Conservation (phyloP, 352 stramenopile species). For the Phytopythium boreale region DNA sequence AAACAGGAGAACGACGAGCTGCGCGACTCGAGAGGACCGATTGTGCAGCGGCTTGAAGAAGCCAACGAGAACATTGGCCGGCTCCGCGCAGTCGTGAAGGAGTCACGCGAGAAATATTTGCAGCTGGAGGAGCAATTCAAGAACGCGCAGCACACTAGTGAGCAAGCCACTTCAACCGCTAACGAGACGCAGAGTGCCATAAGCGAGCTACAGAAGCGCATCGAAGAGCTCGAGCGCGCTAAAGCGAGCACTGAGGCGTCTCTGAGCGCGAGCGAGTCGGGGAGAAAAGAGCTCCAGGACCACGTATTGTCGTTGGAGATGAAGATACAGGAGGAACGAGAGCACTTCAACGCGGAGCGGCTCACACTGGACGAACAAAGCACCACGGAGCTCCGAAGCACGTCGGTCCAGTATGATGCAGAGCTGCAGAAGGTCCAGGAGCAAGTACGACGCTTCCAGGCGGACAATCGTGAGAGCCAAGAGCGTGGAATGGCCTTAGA, state of each 20-base stretch:
- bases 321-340: constrained; percentile 21
- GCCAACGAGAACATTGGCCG: constrained; percentile 65
- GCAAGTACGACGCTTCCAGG: constrained; percentile 17
- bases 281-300: constrained; percentile 27
- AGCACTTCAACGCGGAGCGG: constrained; percentile 25
- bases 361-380: constrained; percentile 18
- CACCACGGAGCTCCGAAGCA: constrained; percentile 16
- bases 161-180: constrained; percentile 10
- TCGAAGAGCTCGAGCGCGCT: constrained; percentile 17
- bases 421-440: constrained; percentile 23
- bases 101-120: constrained; percentile 31
- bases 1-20: constrained; percentile 51
- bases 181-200: constrained; percentile 2
- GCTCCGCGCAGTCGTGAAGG: constrained; percentile 48
- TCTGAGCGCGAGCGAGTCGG: constrained; percentile 24
- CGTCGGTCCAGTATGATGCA: constrained; percentile 26
- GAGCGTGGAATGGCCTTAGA: constrained; percentile 15
- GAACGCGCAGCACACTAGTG: constrained; percentile 12
- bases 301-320: constrained; percentile 25
- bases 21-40: constrained; percentile 37
- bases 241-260: constrained; percentile 24
- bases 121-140: constrained; percentile 28
- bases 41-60: constrained; percentile 62
- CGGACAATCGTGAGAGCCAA: constrained; percentile 9
- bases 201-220: constrained; percentile 10